Evolutionary conservation across 2,329 filamentous ascomycete species (phyloP).

Genomic region (Ceratocystis ficicola): DNA sequence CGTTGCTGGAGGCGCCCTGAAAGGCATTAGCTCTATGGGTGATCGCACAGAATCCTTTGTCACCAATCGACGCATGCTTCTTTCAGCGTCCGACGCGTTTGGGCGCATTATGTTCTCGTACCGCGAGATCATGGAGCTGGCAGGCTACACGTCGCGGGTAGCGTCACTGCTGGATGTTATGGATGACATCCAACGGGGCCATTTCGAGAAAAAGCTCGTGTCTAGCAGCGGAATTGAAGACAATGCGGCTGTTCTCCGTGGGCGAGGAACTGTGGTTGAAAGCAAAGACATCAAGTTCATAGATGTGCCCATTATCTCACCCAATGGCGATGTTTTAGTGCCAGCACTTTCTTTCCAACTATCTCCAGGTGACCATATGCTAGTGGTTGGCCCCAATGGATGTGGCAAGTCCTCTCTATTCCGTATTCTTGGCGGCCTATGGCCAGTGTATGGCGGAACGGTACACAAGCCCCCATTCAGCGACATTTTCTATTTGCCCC

Average conservation of each 20-base stretch:
- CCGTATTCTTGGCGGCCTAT: slow-evolving; percentile 87
- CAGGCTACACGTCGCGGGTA: slow-evolving; percentile 88
- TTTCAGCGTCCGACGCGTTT: slow-evolving; percentile 90
- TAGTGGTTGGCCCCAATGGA: slow-evolving; percentile 92
- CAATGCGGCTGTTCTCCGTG: slow-evolving; percentile 70
- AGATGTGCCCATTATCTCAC: slow-evolving; percentile 89
- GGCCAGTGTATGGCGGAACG: slow-evolving; percentile 92
- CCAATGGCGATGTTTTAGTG: slow-evolving; percentile 87
- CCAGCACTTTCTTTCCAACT: slow-evolving; percentile 78
- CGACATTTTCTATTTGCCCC: slow-evolving; percentile 96
- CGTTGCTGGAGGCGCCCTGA: slow-evolving; percentile 36
- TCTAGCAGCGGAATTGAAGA: slow-evolving; percentile 72
- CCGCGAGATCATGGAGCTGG: slow-evolving; percentile 91
- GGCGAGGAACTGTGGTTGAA: slow-evolving; percentile 70
- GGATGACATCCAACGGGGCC: slow-evolving; percentile 78
- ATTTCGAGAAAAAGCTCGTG: slow-evolving; percentile 93
- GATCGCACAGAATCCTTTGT: slow-evolving; percentile 69
- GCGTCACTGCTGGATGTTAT: slow-evolving; percentile 84
- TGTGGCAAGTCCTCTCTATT: slow-evolving; percentile 95
- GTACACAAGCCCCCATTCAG: slow-evolving; percentile 85
- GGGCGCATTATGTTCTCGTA: slow-evolving; percentile 96
- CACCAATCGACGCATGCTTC: slow-evolving; percentile 80
- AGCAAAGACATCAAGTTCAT: slow-evolving; percentile 74
- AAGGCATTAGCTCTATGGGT: slow-evolving; percentile 49
- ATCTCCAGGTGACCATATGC: slow-evolving; percentile 72